Conservation (phyloP, 371 early-diverging fungal species). For the Zopfochytrium polystomum region DNA sequence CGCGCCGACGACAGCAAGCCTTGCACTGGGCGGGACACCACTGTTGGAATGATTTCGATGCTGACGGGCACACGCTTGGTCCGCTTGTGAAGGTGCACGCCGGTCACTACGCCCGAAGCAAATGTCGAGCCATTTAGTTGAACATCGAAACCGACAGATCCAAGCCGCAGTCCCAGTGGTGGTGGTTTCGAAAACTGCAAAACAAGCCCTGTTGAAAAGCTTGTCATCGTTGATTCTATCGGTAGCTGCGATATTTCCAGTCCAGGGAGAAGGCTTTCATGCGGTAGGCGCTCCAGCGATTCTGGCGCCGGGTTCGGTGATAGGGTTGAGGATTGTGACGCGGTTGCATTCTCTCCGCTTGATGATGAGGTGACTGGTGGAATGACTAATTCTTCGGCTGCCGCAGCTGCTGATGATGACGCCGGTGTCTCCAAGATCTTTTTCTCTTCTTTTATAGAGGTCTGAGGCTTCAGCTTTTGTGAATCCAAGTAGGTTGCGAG, state of each 20-base stretch:
- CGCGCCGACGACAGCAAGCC: constrained; percentile 6
- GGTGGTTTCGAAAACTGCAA: constrained; percentile 12
- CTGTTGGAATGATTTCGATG: constrained; percentile 11
- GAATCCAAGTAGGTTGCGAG: too few relatives aligned
- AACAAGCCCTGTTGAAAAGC: constrained; percentile 12
- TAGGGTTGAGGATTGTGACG: too few relatives aligned
- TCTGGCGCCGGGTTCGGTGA: too few relatives aligned
- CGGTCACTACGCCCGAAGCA: constrained; percentile 3
- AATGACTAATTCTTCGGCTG: too few relatives aligned
- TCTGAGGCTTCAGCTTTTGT: too few relatives aligned
- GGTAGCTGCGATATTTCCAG: constrained; percentile 1
- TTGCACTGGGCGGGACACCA: constrained; percentile 7
- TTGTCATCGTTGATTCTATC: constrained; percentile 5
- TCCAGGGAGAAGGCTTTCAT: constrained; percentile 7
- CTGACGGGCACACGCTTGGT: constrained; percentile 6
- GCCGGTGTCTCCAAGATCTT: too few relatives aligned
- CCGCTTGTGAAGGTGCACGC: not conserved
- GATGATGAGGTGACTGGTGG: too few relatives aligned
- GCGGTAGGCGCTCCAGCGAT: too few relatives aligned
- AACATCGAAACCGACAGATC: constrained; percentile 8
- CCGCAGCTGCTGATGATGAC: too few relatives aligned
- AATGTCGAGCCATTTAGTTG: constrained; percentile 11
- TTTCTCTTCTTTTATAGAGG: too few relatives aligned
- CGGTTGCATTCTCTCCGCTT: too few relatives aligned
- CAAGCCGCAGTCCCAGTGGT: constrained; percentile 4